These are phyloP conservation scores for Citrus cavaleriei DNA, from an alignment of 345 rosid species.

Conservation along the genomic window DNA sequence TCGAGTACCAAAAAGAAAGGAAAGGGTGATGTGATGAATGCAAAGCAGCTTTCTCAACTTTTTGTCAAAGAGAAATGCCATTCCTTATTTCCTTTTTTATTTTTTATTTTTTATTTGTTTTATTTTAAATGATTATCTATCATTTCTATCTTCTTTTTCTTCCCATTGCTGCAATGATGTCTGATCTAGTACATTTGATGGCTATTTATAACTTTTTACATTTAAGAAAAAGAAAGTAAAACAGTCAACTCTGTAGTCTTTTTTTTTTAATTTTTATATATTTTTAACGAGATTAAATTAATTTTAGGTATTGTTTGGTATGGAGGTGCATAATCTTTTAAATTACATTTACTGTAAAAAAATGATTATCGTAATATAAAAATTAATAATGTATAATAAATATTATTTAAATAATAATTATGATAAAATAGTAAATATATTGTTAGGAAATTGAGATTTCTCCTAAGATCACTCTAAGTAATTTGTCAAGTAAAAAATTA, in stretches of 20 bases:
- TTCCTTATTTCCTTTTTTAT: background rate
- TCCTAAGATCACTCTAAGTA: rapidly evolving
- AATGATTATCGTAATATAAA: too few species aligned
- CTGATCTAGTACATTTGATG: background rate
- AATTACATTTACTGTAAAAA: rapidly evolving
- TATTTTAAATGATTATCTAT: background rate
- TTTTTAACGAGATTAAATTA: too few species aligned
- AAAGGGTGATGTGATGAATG: background rate
- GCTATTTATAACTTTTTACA: background rate
- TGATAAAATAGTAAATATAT: too few species aligned
- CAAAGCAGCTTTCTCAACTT: background rate
- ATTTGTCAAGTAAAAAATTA: too few species aligned
- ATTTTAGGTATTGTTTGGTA: rapidly evolving
- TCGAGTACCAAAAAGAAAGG: background rate
- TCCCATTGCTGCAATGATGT: conserved; percentile 17
- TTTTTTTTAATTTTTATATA: too few species aligned
- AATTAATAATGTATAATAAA: too few species aligned
- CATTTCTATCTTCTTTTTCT: conserved; percentile 8
- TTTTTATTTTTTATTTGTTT: too few species aligned
- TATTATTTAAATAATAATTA: too few species aligned
- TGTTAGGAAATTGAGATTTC: too few species aligned
- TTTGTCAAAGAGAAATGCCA: background rate
- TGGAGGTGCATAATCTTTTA: rapidly evolving
- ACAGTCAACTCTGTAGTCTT: background rate
- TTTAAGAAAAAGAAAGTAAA: background rate